Conservation (phyloP, 768 basidiomycete species). For the Astraeus odoratus region DNA sequence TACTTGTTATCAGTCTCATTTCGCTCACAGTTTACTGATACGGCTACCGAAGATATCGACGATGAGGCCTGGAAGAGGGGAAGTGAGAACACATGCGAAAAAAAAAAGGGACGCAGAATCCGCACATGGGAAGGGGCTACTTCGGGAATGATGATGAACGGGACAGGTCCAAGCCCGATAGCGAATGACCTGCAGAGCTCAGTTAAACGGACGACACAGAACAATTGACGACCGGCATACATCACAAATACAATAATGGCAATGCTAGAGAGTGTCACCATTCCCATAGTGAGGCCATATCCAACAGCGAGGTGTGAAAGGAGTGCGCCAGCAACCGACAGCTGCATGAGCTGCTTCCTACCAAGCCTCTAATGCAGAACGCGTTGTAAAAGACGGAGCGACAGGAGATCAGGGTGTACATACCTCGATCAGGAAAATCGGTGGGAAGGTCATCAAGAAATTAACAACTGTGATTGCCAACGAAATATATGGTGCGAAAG, state of each 20-base stretch:
- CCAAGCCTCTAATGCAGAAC: constrained; percentile 53
- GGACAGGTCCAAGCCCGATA: constrained; percentile 83
- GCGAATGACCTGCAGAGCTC: constrained; percentile 64
- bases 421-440: constrained; percentile 83
- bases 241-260: constrained; percentile 77
- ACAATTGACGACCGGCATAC: constrained; percentile 30
- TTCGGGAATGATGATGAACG: constrained; percentile 89
- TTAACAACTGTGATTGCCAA: constrained; percentile 82
- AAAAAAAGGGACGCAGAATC: background rate
- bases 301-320: constrained; percentile 63
- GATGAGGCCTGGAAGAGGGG: constrained; percentile 58
- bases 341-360: constrained; percentile 56
- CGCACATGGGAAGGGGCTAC: constrained; percentile 75
- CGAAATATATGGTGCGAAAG: constrained; percentile 75
- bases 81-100: background rate
- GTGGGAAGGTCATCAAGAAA: constrained; percentile 67
- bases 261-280: constrained; percentile 57
- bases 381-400: background rate
- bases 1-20: too few species aligned
- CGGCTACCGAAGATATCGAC: constrained; percentile 65
- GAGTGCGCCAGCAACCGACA: constrained; percentile 63
- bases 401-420: constrained; percentile 3
- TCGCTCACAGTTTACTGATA: constrained; percentile 63
- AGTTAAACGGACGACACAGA: background rate
- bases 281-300: constrained; percentile 57